A percentile compares a stretch with the other conserved stretches of the same genome.
phyloP scores from a whole-genome alignment of 495 filamentous ascomycete species.

The Talaromyces trachyspermus region DNA sequence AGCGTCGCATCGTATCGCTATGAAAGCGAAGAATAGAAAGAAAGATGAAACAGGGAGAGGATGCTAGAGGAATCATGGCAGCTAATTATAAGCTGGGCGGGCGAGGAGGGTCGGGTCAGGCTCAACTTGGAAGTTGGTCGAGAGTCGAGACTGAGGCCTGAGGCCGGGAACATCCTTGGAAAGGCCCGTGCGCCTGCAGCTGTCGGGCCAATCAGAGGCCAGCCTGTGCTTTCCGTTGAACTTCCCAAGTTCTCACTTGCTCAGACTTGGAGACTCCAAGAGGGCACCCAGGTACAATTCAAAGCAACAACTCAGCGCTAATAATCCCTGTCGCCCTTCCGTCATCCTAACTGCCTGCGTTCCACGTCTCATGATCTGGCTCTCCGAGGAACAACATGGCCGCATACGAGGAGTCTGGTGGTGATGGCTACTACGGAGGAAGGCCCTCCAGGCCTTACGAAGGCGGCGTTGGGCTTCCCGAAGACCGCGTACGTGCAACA shows the following conservation, averaged over 20 bases:
- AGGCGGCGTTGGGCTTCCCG: constrained; percentile 30
- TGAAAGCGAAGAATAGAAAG: too few relatives aligned
- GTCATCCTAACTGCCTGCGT: too few relatives aligned
- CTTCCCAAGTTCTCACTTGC: too few relatives aligned
- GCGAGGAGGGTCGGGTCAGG: not conserved
- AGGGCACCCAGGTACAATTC: too few relatives aligned
- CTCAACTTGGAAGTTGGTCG: too few relatives aligned
- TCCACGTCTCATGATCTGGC: not conserved
- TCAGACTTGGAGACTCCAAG: too few relatives aligned
- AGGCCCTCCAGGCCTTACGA: constrained; percentile 31
- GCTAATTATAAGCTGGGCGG: too few relatives aligned
- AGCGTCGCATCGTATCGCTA: not conserved
- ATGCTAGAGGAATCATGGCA: too few relatives aligned
- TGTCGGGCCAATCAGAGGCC: constrained; percentile 1
- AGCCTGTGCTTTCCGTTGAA: not conserved
- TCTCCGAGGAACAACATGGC: constrained; percentile 26
- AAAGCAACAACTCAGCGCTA: too few relatives aligned
- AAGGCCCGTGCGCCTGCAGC: not conserved
- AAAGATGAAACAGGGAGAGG: not conserved
- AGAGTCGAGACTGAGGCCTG: not conserved
- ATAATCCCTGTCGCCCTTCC: too few relatives aligned
- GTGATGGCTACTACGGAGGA: constrained; percentile 26
- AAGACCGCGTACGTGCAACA: constrained; percentile 31
- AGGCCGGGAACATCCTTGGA: not conserved
- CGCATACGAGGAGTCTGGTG: constrained; percentile 35